Conservation (phyloP, 2,329 filamentous ascomycete species). For the Aspergillus ochraceus region DNA sequence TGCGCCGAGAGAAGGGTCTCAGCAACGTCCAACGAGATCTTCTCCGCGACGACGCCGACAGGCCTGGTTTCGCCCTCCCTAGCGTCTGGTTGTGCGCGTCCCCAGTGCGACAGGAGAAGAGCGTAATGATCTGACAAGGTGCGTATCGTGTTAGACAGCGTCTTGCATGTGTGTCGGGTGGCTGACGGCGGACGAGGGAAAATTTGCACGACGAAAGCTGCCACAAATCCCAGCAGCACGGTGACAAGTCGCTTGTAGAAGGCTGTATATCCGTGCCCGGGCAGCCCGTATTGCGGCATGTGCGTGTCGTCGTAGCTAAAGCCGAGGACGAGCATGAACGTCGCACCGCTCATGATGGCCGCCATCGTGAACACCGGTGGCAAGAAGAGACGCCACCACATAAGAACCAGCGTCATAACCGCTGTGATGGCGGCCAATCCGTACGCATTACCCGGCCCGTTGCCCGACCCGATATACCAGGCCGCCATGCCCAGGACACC, state of each 20-base stretch:
- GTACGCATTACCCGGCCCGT: conserved; percentile 51
- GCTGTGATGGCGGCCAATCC: conserved; percentile 48
- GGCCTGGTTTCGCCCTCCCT: not conserved
- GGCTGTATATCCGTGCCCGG: conserved; percentile 5
- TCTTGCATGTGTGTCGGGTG: conserved; percentile 8
- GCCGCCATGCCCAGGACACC: conserved; percentile 49
- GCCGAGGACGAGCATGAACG: conserved; percentile 47
- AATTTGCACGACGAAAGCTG: conserved; percentile 7
- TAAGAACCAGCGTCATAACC: conserved; percentile 30
- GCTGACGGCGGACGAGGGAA: conserved; percentile 7
- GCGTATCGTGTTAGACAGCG: conserved; percentile 7
- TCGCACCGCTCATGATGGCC: conserved; percentile 44
- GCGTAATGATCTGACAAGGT: conserved; percentile 10
- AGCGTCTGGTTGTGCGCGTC: not conserved
- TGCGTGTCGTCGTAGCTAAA: conserved; percentile 49
- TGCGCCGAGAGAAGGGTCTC: conserved; percentile 5
- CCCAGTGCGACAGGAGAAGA: conserved; percentile 6
- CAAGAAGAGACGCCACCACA: conserved; percentile 38
- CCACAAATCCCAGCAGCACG: conserved; percentile 4
- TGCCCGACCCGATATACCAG: conserved; percentile 55
- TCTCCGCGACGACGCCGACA: not conserved
- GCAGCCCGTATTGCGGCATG: conserved; percentile 12
- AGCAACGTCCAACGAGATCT: conserved; percentile 2
- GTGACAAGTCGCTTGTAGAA: conserved; percentile 11
- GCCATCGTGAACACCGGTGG: conserved; percentile 31